A percentile compares a stretch with the other conserved stretches of the same genome.
phyloP scores from a whole-genome alignment of 768 basidiomycete genomes.

The Sporobolomyces phaffii region DNA sequence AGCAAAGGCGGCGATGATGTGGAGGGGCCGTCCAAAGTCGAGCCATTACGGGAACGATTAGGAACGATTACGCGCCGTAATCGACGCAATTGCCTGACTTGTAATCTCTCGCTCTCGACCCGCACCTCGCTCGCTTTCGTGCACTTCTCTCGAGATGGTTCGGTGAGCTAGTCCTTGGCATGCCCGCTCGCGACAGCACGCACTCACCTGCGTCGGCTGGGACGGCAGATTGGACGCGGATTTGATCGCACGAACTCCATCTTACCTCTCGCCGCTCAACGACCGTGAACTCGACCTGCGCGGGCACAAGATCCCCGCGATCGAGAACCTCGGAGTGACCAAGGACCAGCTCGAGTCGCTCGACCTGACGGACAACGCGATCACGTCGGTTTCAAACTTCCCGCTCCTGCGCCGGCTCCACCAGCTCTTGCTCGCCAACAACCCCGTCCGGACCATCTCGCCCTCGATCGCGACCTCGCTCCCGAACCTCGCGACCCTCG shows the following conservation, averaged over 20 bases:
- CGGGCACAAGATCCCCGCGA: conserved; percentile 89
- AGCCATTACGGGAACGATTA: too few species aligned
- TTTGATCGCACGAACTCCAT: conserved; percentile 71
- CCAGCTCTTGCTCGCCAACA: conserved; percentile 81
- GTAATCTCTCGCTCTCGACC: neutral
- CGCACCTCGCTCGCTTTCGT: neutral
- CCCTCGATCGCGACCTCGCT: conserved; percentile 72
- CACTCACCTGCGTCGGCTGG: neutral
- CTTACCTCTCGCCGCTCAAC: conserved; percentile 72
- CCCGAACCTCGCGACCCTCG: conserved; percentile 74
- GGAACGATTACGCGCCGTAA: too few species aligned
- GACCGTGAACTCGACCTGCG: conserved; percentile 87
- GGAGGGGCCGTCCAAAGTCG: neutral
- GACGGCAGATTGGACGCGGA: conserved; percentile 77
- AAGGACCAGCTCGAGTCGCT: conserved; percentile 87
- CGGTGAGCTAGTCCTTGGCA: conserved; percentile 1
- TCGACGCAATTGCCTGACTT: too few species aligned
- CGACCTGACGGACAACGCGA: conserved; percentile 87
- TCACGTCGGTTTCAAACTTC: conserved; percentile 72
- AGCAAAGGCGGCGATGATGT: neutral
- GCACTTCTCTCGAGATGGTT: conserved; percentile 12
- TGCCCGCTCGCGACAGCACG: too few species aligned
- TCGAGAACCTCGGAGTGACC: conserved; percentile 93
- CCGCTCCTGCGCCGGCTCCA: conserved; percentile 77
- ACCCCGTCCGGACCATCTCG: conserved; percentile 77